Evolutionary conservation across 495 filamentous ascomycete genomes (phyloP), one percentile per base, ranked within the genome.

Genomic region (Penicillium taxi): DNA sequence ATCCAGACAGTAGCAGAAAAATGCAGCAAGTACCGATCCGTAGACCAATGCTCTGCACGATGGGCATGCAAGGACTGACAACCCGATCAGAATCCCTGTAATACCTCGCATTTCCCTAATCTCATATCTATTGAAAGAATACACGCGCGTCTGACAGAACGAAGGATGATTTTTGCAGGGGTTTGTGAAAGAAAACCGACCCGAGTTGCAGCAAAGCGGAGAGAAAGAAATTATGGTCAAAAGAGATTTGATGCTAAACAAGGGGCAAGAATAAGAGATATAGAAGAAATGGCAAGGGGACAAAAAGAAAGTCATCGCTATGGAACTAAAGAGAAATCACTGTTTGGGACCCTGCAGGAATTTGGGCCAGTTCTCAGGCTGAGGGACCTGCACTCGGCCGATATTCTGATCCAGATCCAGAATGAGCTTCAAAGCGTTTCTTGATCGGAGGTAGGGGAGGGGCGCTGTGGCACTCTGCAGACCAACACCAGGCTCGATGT

Each of bases 401-500:
- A 98, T 94, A 44, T 90, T 78, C 66, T 87, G 78, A 48, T 98
- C 89, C 34, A 98, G 65, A 54, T 98, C 91, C 21, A 98, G 74
- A 48, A 98, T 86, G 43, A 96, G 82, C 71, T 95, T 96, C 47
- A 98, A 64, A n/a, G 93, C 91, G 48, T 96, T 96, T 35, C 88
- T 66, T 55, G 84, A 93, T 47, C 91, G 71, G 42, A 93, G 66
- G 55, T 88, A 91, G 9, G 86, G 83, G 41, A 93, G 73, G 26
- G 83, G 74, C 12, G 78, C 77, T 34, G 67, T 79, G 12, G 78
- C 77, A 27, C 71, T 65, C 29, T 61, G 55, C 15, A 80, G 45
- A 6, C 77, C 76, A 7, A 80, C 55, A 21, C 64, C 70, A 1
- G 78, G 77, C 53, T 76, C 70, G 17, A 68, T 53, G 19, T 66